phyloP scores from a whole-genome alignment of 139 green algal species.

The Tetratostichococcus sp. region DNA sequence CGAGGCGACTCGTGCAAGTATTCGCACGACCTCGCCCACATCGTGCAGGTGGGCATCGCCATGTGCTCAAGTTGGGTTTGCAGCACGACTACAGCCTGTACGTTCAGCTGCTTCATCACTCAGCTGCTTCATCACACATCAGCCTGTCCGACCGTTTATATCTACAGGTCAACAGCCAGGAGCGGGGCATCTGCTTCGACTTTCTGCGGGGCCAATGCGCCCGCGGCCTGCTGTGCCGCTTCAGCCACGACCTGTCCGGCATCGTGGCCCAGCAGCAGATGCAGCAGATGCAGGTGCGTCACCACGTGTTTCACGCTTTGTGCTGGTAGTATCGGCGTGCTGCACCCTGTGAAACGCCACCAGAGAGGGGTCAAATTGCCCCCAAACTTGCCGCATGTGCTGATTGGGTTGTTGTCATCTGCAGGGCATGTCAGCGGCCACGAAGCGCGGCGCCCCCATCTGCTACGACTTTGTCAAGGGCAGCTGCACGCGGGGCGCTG shows the following conservation, averaged over 20 bases:
- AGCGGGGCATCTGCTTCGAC: constrained; percentile 89
- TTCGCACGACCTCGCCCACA: constrained; percentile 70
- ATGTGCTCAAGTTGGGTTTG: no score
- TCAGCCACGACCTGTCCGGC: constrained; percentile 78
- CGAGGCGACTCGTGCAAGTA: constrained; percentile 80
- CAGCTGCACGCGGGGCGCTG: constrained; percentile 55
- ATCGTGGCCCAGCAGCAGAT: constrained; percentile 51
- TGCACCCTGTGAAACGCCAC: no score
- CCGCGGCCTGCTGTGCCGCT: constrained; percentile 77
- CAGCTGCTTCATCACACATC: no score
- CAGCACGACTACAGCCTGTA: no score
- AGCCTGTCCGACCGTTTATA: background rate
- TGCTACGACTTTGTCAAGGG: constrained; percentile 90
- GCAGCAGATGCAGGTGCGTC: constrained; percentile 14
- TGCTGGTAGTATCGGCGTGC: no score
- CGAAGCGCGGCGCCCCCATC: constrained; percentile 40
- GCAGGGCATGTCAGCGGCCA: background rate
- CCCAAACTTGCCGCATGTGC: no score
- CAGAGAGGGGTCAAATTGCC: no score
- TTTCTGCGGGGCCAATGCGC: constrained; percentile 76
- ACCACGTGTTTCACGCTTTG: no score
- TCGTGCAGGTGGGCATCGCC: constrained; percentile 37
- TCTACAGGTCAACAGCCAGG: constrained; percentile 59
- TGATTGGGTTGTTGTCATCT: no score
- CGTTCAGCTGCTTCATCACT: no score